Evolutionary conservation across 2,329 filamentous ascomycete species (phyloP).

Genomic region (Scedosporium minutisporum): DNA sequence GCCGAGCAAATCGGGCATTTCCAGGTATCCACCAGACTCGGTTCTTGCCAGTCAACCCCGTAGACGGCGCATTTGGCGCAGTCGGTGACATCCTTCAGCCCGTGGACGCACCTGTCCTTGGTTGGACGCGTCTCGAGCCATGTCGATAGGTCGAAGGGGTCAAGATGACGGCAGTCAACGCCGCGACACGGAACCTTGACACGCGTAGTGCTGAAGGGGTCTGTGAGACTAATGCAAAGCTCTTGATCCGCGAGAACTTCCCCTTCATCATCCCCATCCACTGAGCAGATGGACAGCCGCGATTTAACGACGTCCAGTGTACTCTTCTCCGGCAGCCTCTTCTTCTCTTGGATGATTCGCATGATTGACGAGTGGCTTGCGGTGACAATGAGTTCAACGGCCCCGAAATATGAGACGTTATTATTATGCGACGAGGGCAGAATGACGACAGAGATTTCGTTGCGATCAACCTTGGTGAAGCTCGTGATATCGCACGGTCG

Average conservation of each 20-base stretch:
- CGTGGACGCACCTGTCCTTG: slow-evolving; percentile 28
- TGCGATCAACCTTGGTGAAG: slow-evolving; percentile 46
- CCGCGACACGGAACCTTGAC: slow-evolving; percentile 67
- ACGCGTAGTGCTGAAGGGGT: slow-evolving; percentile 56
- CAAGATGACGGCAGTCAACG: slow-evolving; percentile 59
- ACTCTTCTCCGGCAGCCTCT: not conserved
- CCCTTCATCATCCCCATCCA: slow-evolving; percentile 33
- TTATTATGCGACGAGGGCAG: slow-evolving; percentile 13
- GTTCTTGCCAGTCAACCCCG: slow-evolving; percentile 25
- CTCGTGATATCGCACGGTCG: slow-evolving; percentile 66
- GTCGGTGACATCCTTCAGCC: slow-evolving; percentile 18
- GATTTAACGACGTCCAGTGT: not conserved
- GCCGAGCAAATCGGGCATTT: slow-evolving; percentile 72
- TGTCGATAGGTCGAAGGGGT: slow-evolving; percentile 83
- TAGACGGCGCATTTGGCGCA: slow-evolving; percentile 19
- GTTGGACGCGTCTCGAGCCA: slow-evolving; percentile 61
- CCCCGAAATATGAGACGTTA: slow-evolving; percentile 46
- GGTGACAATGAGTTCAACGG: slow-evolving; percentile 29
- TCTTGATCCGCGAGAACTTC: slow-evolving; percentile 41
- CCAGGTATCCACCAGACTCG: slow-evolving; percentile 61
- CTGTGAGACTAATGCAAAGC: slow-evolving; percentile 53
- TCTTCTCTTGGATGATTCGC: not conserved
- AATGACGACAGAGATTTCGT: slow-evolving; percentile 48
- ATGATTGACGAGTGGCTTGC: not conserved
- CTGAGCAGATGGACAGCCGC: not conserved